Percentiles rank a stretch among this genome's conserved stretches.
phyloP scores from a whole-genome alignment of 2,329 filamentous ascomycete species.

The Verticillium isaacii region DNA sequence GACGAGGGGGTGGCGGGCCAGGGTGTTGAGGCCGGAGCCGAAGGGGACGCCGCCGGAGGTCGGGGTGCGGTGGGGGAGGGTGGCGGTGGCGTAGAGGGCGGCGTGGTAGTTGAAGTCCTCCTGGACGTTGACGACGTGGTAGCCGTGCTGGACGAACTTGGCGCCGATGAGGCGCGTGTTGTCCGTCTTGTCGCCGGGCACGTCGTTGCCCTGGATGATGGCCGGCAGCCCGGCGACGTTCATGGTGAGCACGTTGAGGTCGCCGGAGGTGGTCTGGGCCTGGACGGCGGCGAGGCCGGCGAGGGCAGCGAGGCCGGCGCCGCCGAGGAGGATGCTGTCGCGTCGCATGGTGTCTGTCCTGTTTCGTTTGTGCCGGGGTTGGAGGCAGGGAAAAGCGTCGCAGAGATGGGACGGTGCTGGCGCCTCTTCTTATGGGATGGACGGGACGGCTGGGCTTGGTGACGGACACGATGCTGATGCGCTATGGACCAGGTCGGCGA shows the following conservation, averaged over 20 bases:
- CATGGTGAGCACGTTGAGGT: constrained; percentile 49
- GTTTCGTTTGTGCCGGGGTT: background rate
- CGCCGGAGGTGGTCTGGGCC: constrained; percentile 18
- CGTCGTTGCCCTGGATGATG: constrained; percentile 53
- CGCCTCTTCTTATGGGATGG: background rate
- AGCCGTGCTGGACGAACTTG: constrained; percentile 50
- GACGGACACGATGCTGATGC: no score
- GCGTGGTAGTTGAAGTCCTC: constrained; percentile 69
- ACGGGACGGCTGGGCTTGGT: no score
- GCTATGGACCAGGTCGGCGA: background rate
- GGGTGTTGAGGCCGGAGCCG: constrained; percentile 60
- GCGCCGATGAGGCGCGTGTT: constrained; percentile 54
- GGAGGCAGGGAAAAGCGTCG: background rate
- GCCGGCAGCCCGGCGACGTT: constrained; percentile 58
- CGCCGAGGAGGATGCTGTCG: constrained; percentile 3
- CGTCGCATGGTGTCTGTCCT: background rate
- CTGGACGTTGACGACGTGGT: constrained; percentile 61
- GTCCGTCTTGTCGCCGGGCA: constrained; percentile 55
- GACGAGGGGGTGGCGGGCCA: constrained; percentile 51
- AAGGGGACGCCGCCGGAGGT: constrained; percentile 62
- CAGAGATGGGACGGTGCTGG: background rate
- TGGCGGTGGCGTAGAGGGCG: constrained; percentile 55
- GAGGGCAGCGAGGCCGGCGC: constrained; percentile 2
- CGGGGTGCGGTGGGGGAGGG: constrained; percentile 54
- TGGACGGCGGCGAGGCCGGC: constrained; percentile 3